phyloP scores from a whole-genome alignment of 2,329 filamentous ascomycete species.

The Tolypocladium pustulatum region DNA sequence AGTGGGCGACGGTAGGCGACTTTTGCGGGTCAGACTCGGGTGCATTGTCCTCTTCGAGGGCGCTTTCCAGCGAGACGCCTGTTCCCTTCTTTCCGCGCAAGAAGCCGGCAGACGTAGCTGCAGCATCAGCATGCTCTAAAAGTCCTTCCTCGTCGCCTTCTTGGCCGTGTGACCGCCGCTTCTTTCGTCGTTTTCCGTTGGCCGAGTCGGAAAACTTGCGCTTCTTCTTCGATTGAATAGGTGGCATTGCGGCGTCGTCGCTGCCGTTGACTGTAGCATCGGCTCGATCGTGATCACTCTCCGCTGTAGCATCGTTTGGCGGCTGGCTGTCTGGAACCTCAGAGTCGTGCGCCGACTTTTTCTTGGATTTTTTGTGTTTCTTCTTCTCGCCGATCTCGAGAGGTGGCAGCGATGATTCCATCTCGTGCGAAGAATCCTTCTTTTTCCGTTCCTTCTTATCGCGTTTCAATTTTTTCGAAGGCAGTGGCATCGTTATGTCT shows the following conservation, averaged over 20 bases:
- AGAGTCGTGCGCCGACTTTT: constrained; percentile 4
- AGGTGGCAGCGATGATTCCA: constrained; percentile 6
- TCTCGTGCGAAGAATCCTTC: constrained; percentile 8
- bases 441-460: constrained; percentile 21
- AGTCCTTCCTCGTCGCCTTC: constrained; percentile 8
- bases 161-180: constrained; percentile 15
- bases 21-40: constrained; percentile 9
- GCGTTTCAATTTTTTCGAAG: constrained; percentile 17
- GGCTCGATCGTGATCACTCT: background rate
- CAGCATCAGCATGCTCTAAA: background rate
- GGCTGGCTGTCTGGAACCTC: constrained; percentile 5
- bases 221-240: constrained; percentile 20
- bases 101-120: constrained; percentile 3
- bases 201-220: constrained; percentile 18
- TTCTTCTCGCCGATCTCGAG: constrained; percentile 9
- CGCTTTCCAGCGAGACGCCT: constrained; percentile 5
- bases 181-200: constrained; percentile 22
- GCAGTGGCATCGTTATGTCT: constrained; percentile 7
- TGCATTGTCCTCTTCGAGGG: constrained; percentile 10
- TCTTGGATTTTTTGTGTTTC: constrained; percentile 17
- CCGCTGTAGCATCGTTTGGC: background rate
- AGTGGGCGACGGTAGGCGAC: constrained; percentile 17
- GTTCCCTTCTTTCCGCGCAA: constrained; percentile 4
- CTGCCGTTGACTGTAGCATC: constrained; percentile 4
- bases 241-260: constrained; percentile 9